phyloP scores from a whole-genome alignment of 2,329 filamentous ascomycete species.

The Colletotrichum salicis region DNA sequence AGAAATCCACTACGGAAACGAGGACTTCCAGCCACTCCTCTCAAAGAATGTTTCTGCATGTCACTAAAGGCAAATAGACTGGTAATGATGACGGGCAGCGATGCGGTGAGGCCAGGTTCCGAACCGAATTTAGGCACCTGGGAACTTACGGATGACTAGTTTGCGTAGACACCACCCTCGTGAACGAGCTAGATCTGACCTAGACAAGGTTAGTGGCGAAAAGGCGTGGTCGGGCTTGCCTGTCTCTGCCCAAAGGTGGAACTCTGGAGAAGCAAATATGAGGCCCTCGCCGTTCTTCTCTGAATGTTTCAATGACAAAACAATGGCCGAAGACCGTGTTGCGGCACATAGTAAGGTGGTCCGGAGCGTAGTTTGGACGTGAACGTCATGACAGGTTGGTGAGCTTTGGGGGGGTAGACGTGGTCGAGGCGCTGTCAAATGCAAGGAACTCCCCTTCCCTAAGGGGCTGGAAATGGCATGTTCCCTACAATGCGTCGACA shows the following conservation, averaged over 20 bases:
- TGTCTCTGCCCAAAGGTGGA: neutral
- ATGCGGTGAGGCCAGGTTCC: conserved; percentile 18
- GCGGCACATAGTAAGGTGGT: neutral
- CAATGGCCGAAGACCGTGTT: neutral
- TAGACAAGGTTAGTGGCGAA: conserved; percentile 7
- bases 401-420: neutral
- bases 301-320: neutral
- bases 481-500: conserved; percentile 28
- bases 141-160: conserved; percentile 14
- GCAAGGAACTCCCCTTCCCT: conserved; percentile 2
- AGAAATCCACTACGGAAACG: neutral
- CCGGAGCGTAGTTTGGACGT: conserved; percentile 1
- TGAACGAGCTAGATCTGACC: conserved; percentile 9
- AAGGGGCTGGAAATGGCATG: conserved; percentile 11
- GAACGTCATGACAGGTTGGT: conserved; percentile 7
- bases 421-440: conserved; percentile 8
- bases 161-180: conserved; percentile 7
- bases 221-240: neutral
- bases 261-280: conserved; percentile 8
- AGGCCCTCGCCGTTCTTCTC: conserved; percentile 1
- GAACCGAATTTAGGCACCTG: conserved; percentile 15
- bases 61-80: neutral
- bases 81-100: conserved; percentile 3
- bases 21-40: neutral
- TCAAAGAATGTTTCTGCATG: neutral